A percentile compares a stretch with the other conserved stretches of the same genome.
Evolutionary conservation across 2,329 filamentous ascomycete species (phyloP).

Genomic region (Hymenoscyphus scutula): DNA sequence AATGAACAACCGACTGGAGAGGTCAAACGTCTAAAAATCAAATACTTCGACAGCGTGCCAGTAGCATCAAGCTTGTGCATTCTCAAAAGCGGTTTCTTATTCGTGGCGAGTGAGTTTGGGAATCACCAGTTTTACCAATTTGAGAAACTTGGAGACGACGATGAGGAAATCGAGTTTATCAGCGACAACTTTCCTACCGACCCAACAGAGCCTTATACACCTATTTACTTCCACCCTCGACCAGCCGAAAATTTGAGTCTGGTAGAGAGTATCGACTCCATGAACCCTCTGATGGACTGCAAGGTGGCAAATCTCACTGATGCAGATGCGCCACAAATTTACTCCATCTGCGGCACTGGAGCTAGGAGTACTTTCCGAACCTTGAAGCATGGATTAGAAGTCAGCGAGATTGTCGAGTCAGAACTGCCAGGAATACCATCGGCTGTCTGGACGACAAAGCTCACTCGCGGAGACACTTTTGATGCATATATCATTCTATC

Average conservation of each 20-base stretch:
- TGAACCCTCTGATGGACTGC: slow-evolving; percentile 89
- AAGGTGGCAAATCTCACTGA: slow-evolving; percentile 87
- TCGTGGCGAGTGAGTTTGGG: slow-evolving; percentile 86
- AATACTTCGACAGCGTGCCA: slow-evolving; percentile 97
- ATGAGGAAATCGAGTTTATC: slow-evolving; percentile 80
- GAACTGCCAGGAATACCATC: slow-evolving; percentile 85
- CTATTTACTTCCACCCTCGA: slow-evolving; percentile 82
- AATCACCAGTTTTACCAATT: slow-evolving; percentile 97
- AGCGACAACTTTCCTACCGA: slow-evolving; percentile 83
- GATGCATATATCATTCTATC: slow-evolving; percentile 96
- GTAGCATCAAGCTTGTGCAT: slow-evolving; percentile 86
- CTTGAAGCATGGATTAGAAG: slow-evolving; percentile 87
- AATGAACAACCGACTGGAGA: slow-evolving; percentile 76
- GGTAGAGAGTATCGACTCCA: slow-evolving; percentile 79
- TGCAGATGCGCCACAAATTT: slow-evolving; percentile 95
- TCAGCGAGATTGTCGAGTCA: slow-evolving; percentile 93
- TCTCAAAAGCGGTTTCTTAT: slow-evolving; percentile 92
- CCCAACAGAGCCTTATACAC: slow-evolving; percentile 66
- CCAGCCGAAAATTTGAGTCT: slow-evolving; percentile 77
- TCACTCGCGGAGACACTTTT: slow-evolving; percentile 76
- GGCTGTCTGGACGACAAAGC: slow-evolving; percentile 92
- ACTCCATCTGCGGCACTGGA: slow-evolving; percentile 84
- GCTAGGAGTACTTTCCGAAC: slow-evolving; percentile 88
- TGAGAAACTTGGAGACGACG: slow-evolving; percentile 93
- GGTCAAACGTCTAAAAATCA: slow-evolving; percentile 82